These are phyloP conservation scores for Podaxis pistillaris DNA, from an alignment of 768 basidiomycete genomes.

Conservation along the genomic window DNA sequence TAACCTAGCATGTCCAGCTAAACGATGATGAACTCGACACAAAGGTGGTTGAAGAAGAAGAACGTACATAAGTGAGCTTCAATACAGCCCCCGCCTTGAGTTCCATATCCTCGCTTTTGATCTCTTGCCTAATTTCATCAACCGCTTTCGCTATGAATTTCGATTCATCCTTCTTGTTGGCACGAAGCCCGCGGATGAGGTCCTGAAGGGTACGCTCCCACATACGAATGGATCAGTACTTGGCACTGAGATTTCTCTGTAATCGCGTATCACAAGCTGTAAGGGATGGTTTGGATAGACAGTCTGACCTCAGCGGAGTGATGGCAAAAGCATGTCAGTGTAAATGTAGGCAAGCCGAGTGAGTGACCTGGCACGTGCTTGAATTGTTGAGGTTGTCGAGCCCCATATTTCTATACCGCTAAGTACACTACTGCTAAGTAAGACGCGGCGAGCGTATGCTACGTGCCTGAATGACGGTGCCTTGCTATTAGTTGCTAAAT, in stretches of 20 bases:
- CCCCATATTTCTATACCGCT: not conserved
- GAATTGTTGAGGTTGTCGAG: not conserved
- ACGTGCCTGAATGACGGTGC: too few relatives aligned
- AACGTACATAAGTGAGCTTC: slow-evolving; percentile 93
- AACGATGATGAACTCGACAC: not conserved
- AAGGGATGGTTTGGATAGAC: not conserved
- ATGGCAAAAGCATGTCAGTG: not conserved
- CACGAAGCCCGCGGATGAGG: slow-evolving; percentile 91
- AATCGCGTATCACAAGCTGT: not conserved
- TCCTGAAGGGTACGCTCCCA: slow-evolving; percentile 97
- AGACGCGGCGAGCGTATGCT: too few relatives aligned
- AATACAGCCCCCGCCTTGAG: slow-evolving; percentile 93
- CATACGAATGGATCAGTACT: slow-evolving; percentile 43
- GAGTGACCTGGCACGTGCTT: not conserved
- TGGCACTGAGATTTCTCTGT: not conserved
- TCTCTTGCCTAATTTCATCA: slow-evolving; percentile 91
- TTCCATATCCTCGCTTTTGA: slow-evolving; percentile 93
- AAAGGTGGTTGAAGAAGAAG: slow-evolving; percentile 8
- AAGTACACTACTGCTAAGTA: too few relatives aligned
- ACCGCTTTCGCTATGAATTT: slow-evolving; percentile 91
- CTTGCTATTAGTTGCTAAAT: too few relatives aligned
- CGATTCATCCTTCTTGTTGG: slow-evolving; percentile 91
- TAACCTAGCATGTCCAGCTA: slow-evolving; percentile 98
- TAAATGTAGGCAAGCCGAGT: not conserved
- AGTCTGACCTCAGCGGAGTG: not conserved